Evolutionary conservation across 1,284 basidiomycete genomes (phyloP).

Genomic region (Cutaneotrichosporon cyanovorans): DNA sequence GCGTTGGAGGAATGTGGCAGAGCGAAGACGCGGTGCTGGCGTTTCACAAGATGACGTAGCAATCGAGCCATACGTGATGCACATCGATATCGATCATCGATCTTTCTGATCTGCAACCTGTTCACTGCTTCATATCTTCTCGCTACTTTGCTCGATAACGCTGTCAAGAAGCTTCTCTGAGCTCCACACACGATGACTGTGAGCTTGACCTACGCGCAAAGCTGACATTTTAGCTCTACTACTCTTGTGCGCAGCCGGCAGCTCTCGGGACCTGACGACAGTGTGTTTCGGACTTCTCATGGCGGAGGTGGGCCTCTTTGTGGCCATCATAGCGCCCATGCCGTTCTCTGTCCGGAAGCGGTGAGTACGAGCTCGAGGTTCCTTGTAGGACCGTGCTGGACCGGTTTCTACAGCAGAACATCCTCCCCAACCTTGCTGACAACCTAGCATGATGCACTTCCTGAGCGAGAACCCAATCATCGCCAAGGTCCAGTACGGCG

Average conservation of each 20-base stretch:
- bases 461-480: slow-evolving; percentile 47
- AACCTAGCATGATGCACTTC: slow-evolving; percentile 44
- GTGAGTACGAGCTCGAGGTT: slow-evolving; percentile 22
- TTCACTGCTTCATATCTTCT: no score
- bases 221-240: slow-evolving; percentile 33
- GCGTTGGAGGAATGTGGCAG: no score
- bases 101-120: neutral
- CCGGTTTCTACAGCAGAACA: no score
- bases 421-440: slow-evolving; percentile 1
- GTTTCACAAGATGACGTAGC: neutral
- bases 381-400: neutral
- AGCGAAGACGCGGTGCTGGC: no score
- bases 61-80: neutral
- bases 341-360: slow-evolving; percentile 44
- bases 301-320: slow-evolving; percentile 41
- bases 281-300: slow-evolving; percentile 46
- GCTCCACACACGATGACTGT: slow-evolving; percentile 15
- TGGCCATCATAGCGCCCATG: slow-evolving; percentile 44
- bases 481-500: slow-evolving; percentile 51
- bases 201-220: neutral
- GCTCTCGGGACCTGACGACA: slow-evolving; percentile 13
- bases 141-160: no score
- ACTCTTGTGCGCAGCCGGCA: slow-evolving; percentile 25
- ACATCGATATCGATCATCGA: no score
- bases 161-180: no score